Percentiles rank a stretch among this genome's conserved stretches.
phyloP scores from a whole-genome alignment of 1,139 yeast species.

The Yamadazyma sp. region DNA sequence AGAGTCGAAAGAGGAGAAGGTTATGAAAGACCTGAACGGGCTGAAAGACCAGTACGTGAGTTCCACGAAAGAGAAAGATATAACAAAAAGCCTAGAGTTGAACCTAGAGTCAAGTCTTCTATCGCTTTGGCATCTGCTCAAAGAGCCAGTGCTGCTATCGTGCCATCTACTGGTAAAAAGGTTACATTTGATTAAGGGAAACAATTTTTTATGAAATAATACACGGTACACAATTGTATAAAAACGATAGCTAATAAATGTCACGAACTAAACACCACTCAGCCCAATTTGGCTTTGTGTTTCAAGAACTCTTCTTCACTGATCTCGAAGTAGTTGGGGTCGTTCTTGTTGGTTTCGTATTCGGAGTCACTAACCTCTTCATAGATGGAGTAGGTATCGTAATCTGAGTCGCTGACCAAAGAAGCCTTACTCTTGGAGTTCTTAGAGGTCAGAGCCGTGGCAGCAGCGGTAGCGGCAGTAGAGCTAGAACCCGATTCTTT shows the following conservation, averaged over 20 bases:
- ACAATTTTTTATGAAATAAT: conserved; percentile 3
- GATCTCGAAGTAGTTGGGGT: conserved; percentile 54
- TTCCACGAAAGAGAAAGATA: conserved; percentile 15
- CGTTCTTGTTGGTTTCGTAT: conserved; percentile 40
- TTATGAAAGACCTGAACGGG: conserved; percentile 10
- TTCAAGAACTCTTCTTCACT: conserved; percentile 35
- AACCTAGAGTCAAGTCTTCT: conserved; percentile 70
- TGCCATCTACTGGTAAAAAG: conserved; percentile 88
- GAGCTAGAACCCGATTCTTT: too few species aligned
- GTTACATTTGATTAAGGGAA: conserved; percentile 53
- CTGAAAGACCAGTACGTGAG: conserved; percentile 7
- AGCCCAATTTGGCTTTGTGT: conserved; percentile 18
- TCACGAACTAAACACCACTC: background rate
- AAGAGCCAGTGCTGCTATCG: conserved; percentile 88
- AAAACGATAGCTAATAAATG: background rate
- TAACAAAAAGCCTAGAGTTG: conserved; percentile 18
- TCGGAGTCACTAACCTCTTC: conserved; percentile 54
- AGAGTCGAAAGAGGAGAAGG: conserved; percentile 8
- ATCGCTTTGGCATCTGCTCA: conserved; percentile 86
- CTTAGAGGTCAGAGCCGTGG: conserved; percentile 7
- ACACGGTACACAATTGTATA: conserved; percentile 1
- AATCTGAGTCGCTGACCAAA: conserved; percentile 21
- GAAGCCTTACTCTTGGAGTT: too few species aligned
- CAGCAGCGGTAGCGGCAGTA: conserved; percentile 6
- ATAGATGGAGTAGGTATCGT: conserved; percentile 44